Evolutionary conservation across 2,329 filamentous ascomycete species (phyloP), one percentile per base, ranked within the genome.

Genomic region (Dactylella cylindrospora): DNA sequence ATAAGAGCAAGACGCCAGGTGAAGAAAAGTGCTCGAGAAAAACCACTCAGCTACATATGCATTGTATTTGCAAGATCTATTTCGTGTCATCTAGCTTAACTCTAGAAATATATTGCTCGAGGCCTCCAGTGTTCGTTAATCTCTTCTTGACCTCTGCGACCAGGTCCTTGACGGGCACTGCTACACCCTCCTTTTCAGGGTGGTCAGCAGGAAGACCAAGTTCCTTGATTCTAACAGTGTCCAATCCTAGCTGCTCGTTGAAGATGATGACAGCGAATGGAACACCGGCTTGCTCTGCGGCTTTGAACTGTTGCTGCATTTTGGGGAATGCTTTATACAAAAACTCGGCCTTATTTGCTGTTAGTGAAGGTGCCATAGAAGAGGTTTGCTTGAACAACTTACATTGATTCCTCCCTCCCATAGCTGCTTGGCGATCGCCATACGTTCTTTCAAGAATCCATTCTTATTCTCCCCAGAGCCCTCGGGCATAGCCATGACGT

Each of bases 301-400:
- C 84, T 76, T 95, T 95, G 79, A 97, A 97, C 73, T 97, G 91
- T 64, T 84, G 80, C 9, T 83, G 85, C 25, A 95, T 79, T 74
- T 90, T 95, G 12, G 91, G 90, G 78, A 95, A 95, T 67, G 85
- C 80, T 76, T 96, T 97, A 77, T 88, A 88, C 8, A 83, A 78
- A 72, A 93, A 95, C 72, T 97, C 90, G 55, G 90, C 85, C 80
- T 82, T 7, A 38, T 28, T 31, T 8, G 19, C 33, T 22, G 38
- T 66, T 45, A 68, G 35, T 19, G 38, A 17, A 7, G 26, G 3
- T 19, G 5, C 26, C 17, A 29, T 13, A 10, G 13, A 12, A 25
- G 9, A 23, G n/a, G 4, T 17, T 32, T 12, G n/a, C 10, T 20
- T 35, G 38, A 22, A 22, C 13, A 19, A 67, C 72, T 68, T 73